A percentile compares a stretch with the other conserved stretches of the same genome.
These are phyloP conservation scores for Nakazawaea ishiwadae DNA, from an alignment of 805 yeast genomes.

Conservation along the genomic window DNA sequence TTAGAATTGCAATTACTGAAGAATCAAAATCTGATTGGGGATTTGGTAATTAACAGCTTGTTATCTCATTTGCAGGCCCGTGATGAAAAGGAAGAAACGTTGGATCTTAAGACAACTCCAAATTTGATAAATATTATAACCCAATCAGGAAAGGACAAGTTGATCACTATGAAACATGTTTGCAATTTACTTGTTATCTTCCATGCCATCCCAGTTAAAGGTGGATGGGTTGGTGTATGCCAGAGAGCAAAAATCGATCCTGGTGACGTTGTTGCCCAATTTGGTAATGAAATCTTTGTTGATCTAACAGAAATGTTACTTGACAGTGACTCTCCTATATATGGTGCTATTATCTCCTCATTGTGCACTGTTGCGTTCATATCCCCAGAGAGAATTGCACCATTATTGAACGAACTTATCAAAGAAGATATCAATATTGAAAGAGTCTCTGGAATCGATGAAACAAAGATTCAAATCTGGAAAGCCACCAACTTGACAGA, in stretches of 20 bases:
- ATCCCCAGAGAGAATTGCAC: conserved; percentile 51
- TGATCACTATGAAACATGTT: conserved; percentile 27
- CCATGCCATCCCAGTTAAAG: conserved; percentile 37
- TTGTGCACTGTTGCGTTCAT: conserved; percentile 52
- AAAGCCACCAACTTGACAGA: conserved; percentile 60
- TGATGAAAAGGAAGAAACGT: conserved; percentile 14
- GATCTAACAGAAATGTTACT: no score
- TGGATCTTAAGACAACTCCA: conserved; percentile 25
- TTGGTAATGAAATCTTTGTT: conserved; percentile 23
- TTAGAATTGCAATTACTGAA: no score
- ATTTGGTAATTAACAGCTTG: conserved; percentile 35
- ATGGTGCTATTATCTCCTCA: conserved; percentile 46
- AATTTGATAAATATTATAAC: conserved; percentile 36
- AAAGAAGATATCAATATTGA: conserved; percentile 34
- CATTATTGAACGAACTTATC: conserved; percentile 42
- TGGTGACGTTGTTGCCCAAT: conserved; percentile 39
- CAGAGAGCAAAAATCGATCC: conserved; percentile 62
- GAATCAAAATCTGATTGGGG: conserved; percentile 37
- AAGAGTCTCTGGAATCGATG: conserved; percentile 35
- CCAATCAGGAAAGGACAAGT: conserved; percentile 20
- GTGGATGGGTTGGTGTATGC: conserved; percentile 78
- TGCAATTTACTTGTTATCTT: conserved; percentile 35
- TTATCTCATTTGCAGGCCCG: conserved; percentile 19
- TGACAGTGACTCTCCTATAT: no score
- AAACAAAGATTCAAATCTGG: conserved; percentile 58